Base-by-base conservation (phyloP, 768 basidiomycete genomes). In the Suillus placidus region DNA sequence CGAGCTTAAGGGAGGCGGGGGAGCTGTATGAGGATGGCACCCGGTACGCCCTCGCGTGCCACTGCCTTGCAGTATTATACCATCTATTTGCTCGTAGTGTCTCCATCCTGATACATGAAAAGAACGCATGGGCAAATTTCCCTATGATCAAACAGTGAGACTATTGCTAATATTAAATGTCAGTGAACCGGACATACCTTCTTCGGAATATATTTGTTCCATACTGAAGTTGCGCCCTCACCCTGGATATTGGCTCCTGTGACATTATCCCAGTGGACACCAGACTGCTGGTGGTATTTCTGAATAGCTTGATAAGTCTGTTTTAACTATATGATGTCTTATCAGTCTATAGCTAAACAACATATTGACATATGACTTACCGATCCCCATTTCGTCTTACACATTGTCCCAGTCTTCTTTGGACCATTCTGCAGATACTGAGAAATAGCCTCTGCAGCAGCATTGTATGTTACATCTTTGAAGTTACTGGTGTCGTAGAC, bases 61-160 rank as follows among this genome's bases (percentile, higher is more conserved):
- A 47, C 45, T 47, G 23, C 49, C 62, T 16, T 30, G 37, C 38
- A 49, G 47, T 20, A 49, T 49, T 26, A 63, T 63, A 16, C 23
- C 13, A 8, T 26, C 30, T 6, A 63, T 34, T 14, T 9, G 18
- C 14, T 63, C 30, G 10, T 54, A 52, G 45, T 30, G 37, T 32
- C 49, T 49, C 62, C 62, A 63, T 6, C 62, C 13, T 13, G n/a
- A 26, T 16, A 23, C 3, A 34, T 13, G 16, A 49, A 63, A 63
- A 4, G 6, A 3, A 2, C 8, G 7, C 42, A 63, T 49, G 32
- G 6, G 1, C 3, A 10, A n/a, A 38, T 52, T 35, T 20, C 34
- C 20, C 45, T 47, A n/a, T n/a, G 3, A 47, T 47, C 0, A 47
- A 47, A 1, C 45, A 47, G 9, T 47, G n/a, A n/a, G 45, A n/a